Percentiles rank a stretch among this genome's conserved stretches.
phyloP scores from a whole-genome alignment of 2,329 filamentous ascomycete genomes.

The Purpureocillium lavendulum region DNA sequence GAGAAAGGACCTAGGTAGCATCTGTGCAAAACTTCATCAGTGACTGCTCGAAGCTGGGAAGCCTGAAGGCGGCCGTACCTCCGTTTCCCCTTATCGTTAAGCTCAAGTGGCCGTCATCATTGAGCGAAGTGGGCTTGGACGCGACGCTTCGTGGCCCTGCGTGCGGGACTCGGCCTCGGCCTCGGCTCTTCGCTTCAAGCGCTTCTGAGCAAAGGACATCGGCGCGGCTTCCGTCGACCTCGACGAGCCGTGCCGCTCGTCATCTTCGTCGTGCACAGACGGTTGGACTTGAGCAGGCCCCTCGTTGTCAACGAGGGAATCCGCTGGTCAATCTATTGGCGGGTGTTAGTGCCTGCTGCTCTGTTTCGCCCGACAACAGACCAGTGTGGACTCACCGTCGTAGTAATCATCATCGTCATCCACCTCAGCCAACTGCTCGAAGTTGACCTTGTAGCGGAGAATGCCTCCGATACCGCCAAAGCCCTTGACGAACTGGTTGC shows the following conservation, averaged over 20 bases:
- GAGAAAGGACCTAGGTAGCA: too few relatives aligned
- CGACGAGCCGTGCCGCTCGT: slow-evolving; percentile 29
- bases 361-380: background rate
- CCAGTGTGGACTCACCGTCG: slow-evolving; percentile 36
- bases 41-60: background rate
- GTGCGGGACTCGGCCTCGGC: slow-evolving; percentile 31
- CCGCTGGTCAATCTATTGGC: slow-evolving; percentile 74
- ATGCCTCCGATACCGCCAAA: slow-evolving; percentile 98
- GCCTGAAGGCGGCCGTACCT: slow-evolving; percentile 14
- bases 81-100: slow-evolving; percentile 20
- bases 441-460: slow-evolving; percentile 99
- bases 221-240: slow-evolving; percentile 36
- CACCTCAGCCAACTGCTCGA: slow-evolving; percentile 92
- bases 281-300: slow-evolving; percentile 60
- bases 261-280: slow-evolving; percentile 33
- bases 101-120: slow-evolving; percentile 56
- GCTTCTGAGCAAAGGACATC: slow-evolving; percentile 35
- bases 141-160: slow-evolving; percentile 41
- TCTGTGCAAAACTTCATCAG: too few relatives aligned
- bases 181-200: slow-evolving; percentile 37
- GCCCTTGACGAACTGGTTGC: slow-evolving; percentile 99
- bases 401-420: slow-evolving; percentile 96
- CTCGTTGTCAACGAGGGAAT: slow-evolving; percentile 83
- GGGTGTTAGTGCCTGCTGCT: background rate
- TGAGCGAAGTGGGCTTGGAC: slow-evolving; percentile 60